phyloP scores from a whole-genome alignment of 2,329 filamentous ascomycete genomes.

The Neonectria hederae region DNA sequence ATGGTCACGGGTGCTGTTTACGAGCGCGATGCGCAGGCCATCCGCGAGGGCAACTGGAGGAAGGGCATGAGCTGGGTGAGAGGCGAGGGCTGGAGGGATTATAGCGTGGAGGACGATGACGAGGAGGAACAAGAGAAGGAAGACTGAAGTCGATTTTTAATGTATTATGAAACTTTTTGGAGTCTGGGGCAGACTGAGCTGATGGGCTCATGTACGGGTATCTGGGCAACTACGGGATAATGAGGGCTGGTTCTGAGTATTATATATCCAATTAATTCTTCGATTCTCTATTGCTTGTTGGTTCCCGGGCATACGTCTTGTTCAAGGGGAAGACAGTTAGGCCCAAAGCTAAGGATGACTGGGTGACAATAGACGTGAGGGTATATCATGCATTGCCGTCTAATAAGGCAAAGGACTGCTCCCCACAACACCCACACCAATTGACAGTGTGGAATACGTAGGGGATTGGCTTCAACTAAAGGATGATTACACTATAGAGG shows the following conservation, averaged over 20 bases:
- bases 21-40: constrained; percentile 73
- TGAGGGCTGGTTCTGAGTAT: constrained; percentile 12
- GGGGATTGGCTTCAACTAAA: neutral
- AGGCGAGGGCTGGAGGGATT: constrained; percentile 80
- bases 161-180: constrained; percentile 32
- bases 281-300: neutral
- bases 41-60: constrained; percentile 73
- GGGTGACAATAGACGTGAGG: neutral
- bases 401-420: neutral
- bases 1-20: constrained; percentile 82
- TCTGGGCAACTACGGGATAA: constrained; percentile 8
- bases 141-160: constrained; percentile 31
- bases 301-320: neutral
- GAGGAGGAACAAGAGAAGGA: constrained; percentile 48
- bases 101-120: constrained; percentile 60
- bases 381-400: neutral
- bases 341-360: neutral
- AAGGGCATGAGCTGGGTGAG: constrained; percentile 79
- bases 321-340: neutral
- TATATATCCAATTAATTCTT: constrained; percentile 5
- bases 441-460: neutral
- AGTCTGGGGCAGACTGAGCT: constrained; percentile 31
- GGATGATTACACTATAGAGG: neutral
- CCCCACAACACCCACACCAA: neutral
- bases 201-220: constrained; percentile 8